These are phyloP conservation scores for Phytophthora sp. DNA, from an alignment of 352 stramenopile species.

Conservation along the genomic window DNA sequence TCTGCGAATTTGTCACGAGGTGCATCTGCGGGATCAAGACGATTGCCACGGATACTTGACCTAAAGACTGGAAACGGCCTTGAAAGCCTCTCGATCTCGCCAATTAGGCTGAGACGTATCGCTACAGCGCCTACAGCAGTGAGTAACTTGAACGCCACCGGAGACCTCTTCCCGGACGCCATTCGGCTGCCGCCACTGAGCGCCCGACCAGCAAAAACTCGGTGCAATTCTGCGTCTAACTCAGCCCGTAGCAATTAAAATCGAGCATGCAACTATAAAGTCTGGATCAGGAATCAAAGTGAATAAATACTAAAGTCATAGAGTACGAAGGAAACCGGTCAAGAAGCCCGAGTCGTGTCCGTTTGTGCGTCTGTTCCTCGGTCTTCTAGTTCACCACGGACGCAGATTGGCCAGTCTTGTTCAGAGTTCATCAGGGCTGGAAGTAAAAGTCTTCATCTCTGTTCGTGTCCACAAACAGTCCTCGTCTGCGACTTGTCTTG, in stretches of 20 bases:
- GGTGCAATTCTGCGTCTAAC: conserved; percentile 10
- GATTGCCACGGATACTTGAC: conserved; percentile 31
- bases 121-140: conserved; percentile 45
- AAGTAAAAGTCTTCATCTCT: conserved; percentile 19
- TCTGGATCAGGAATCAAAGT: conserved; percentile 28
- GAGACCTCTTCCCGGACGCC: conserved; percentile 34
- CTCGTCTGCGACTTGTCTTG: conserved; percentile 2
- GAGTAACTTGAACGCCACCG: conserved; percentile 22
- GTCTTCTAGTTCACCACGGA: conserved; percentile 9
- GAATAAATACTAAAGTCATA: conserved; percentile 41
- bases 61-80: conserved; percentile 9
- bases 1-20: conserved; percentile 19
- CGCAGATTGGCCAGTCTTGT: conserved; percentile 1
- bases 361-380: conserved; percentile 18
- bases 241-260: conserved; percentile 21
- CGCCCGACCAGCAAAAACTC: conserved; percentile 22
- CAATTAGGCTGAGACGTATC: conserved; percentile 47
- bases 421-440: conserved; percentile 17
- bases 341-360: background rate
- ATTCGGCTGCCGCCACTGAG: conserved; percentile 59
- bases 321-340: conserved; percentile 13
- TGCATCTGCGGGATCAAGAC: conserved; percentile 32
- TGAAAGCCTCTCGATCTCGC: conserved; percentile 38
- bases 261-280: background rate
- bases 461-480: conserved; percentile 32